Evolutionary conservation across 129 eudicot genomes (phyloP), one percentile per base, ranked within the genome.

Genomic region (Artemisia tridentata): DNA sequence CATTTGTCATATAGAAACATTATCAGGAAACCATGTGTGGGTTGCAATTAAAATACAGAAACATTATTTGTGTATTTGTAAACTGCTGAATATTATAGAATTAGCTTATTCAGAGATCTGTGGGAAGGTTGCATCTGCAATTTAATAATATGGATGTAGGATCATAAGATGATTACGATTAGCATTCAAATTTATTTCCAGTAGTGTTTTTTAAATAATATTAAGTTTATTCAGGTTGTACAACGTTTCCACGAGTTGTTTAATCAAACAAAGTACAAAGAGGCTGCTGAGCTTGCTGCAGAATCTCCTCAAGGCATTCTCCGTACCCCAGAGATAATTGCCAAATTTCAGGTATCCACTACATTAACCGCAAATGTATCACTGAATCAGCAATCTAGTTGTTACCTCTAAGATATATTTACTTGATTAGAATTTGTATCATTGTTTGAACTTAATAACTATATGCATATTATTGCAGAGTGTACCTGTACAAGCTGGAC

Each of bases 261-360:
- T 82, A 95, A 96, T 82, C 96, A 93, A 86, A 93, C 98, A 56
- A 93, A 93, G 81, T 93, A 93, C 75, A 93, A 93, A 68, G 97
- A 93, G 74, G 98, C 98, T 80, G 98, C 98, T 43, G 98, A 93
- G 84, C 98, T 93, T 75, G 98, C 98, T 74, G 98, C 98, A 59
- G 98, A 89, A 75, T 87, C 98, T 63, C 98, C 98, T 18, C 98
- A 89, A 78, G 98, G 98, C 75, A 89, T 93, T 29, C 90, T 93
- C 23, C 91, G 98, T 31, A 93, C 98, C 50, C 98, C 96, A 53
- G 98, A 93, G 55, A 93, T 96, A 69, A 96, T 93, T 75, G 90
- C 98, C 51, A 93, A 89, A 72, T 93, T 93, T 65, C 98, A 93
- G 98, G 98, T 89, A 68, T 59, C 43, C 72, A 12, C 31, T 31